Conservation (phyloP, 73 alveolate species). For the Diophrys appendiculata region DNA sequence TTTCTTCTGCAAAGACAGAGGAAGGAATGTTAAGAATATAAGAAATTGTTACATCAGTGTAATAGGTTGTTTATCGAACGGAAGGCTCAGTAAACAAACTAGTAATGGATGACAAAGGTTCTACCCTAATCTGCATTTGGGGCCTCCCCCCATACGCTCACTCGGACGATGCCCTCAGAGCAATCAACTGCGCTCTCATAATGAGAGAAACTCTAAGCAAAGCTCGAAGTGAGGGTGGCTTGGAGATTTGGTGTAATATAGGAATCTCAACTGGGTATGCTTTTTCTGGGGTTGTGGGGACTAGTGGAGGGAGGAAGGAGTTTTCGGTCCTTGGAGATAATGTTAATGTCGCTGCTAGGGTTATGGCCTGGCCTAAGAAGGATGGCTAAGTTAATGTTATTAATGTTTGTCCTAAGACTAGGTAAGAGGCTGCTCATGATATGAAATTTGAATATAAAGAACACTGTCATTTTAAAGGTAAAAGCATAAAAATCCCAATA, state of each 20-base stretch:
- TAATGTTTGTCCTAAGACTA: slow-evolving; percentile 48
- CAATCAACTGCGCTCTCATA: slow-evolving; percentile 78
- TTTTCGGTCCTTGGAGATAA: slow-evolving; percentile 95
- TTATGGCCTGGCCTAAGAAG: slow-evolving; percentile 75
- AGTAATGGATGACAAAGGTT: slow-evolving; percentile 94
- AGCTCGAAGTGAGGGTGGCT: slow-evolving; percentile 29
- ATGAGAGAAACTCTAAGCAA: slow-evolving; percentile 72
- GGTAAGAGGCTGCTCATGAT: slow-evolving; percentile 42
- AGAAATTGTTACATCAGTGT: slow-evolving; percentile 73
- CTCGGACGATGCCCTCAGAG: slow-evolving; percentile 95
- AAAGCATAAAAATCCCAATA: slow-evolving; percentile 50
- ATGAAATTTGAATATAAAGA: slow-evolving; percentile 47
- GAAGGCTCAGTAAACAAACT: slow-evolving; percentile 95
- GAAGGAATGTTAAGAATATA: slow-evolving; percentile 79
- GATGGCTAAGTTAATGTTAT: background rate
- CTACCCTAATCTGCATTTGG: slow-evolving; percentile 87
- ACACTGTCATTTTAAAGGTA: slow-evolving; percentile 66
- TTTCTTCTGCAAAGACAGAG: slow-evolving; percentile 84
- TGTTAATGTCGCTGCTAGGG: slow-evolving; percentile 94
- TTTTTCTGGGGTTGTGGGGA: slow-evolving; percentile 96
- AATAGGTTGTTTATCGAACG: slow-evolving; percentile 83
- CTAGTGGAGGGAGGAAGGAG: slow-evolving; percentile 94
- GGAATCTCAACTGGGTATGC: slow-evolving; percentile 96
- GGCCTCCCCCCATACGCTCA: slow-evolving; percentile 95
- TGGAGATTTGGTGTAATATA: slow-evolving; percentile 74